These are phyloP conservation scores for Vigna trinervia DNA, from an alignment of 306 rosid species.

Conservation along the genomic window DNA sequence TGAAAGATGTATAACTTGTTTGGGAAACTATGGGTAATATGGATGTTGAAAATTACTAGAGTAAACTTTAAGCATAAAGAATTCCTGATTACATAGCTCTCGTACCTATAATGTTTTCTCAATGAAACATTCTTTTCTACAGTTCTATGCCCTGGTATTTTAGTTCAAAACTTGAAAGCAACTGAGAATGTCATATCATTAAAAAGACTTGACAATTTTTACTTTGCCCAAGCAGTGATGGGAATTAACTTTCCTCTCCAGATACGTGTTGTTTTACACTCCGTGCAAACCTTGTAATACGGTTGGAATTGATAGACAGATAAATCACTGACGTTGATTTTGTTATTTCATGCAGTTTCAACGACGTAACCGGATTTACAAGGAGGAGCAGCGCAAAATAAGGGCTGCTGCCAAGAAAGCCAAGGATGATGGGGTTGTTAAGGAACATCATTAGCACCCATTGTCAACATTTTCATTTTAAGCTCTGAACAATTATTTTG, in stretches of 20 bases:
- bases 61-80: not conserved
- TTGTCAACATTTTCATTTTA: slow-evolving; percentile 39
- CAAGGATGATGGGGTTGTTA: slow-evolving; percentile 58
- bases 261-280: slow-evolving; percentile 20
- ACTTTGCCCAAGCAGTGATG: slow-evolving; percentile 9
- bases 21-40: not conserved
- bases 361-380: slow-evolving; percentile 90
- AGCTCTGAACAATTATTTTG: slow-evolving; percentile 53
- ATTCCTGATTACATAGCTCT: slow-evolving; percentile 2
- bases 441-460: slow-evolving; percentile 59
- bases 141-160: slow-evolving; percentile 7
- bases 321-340: slow-evolving; percentile 36
- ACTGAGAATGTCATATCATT: slow-evolving; percentile 18
- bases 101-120: slow-evolving; percentile 20
- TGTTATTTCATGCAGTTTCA: slow-evolving; percentile 60
- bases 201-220: not conserved
- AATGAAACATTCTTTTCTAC: slow-evolving; percentile 10
- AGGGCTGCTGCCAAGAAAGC: slow-evolving; percentile 77
- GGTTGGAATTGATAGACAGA: slow-evolving; percentile 15
- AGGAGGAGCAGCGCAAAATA: slow-evolving; percentile 95
- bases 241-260: not conserved
- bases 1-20: not conserved
- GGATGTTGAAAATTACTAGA: slow-evolving; percentile 25
- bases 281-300: not conserved
- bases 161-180: slow-evolving; percentile 20